These are phyloP conservation scores for Podaxis carcinomalis DNA, from an alignment of 768 basidiomycete genomes.

Conservation along the genomic window DNA sequence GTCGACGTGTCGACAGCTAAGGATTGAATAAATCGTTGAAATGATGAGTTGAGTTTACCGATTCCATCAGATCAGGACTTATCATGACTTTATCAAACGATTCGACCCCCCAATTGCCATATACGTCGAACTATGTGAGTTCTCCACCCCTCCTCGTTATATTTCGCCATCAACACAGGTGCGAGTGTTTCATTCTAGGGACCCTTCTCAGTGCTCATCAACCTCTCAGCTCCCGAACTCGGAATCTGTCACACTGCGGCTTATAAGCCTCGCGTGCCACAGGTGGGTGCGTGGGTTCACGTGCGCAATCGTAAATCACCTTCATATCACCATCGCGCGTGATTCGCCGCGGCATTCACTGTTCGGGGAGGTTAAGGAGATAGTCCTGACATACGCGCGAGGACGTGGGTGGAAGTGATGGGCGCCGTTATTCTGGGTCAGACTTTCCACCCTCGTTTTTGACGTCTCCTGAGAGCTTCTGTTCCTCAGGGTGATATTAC, in stretches of 20 bases:
- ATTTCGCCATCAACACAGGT: background rate
- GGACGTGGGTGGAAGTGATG: background rate
- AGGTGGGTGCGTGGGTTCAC: background rate
- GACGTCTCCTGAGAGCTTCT: background rate
- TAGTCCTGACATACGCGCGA: background rate
- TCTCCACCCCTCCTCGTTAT: background rate
- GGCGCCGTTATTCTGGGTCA: background rate
- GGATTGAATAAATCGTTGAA: background rate
- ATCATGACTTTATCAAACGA: background rate
- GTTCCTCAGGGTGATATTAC: background rate
- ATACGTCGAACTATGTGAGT: background rate
- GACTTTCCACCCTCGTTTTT: slow-evolving; percentile 9
- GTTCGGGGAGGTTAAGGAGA: background rate
- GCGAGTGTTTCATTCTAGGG: background rate
- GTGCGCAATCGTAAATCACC: background rate
- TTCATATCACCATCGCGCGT: background rate
- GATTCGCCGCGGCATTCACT: background rate
- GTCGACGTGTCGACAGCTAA: background rate
- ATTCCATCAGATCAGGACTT: background rate
- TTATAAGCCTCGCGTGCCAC: no score
- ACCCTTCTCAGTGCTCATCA: background rate
- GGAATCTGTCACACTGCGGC: no score
- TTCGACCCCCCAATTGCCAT: background rate
- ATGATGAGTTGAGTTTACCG: background rate
- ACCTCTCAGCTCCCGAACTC: background rate